These are phyloP conservation scores for Penicillium samsonianum DNA, from an alignment of 495 filamentous ascomycete genomes.

Conservation along the genomic window DNA sequence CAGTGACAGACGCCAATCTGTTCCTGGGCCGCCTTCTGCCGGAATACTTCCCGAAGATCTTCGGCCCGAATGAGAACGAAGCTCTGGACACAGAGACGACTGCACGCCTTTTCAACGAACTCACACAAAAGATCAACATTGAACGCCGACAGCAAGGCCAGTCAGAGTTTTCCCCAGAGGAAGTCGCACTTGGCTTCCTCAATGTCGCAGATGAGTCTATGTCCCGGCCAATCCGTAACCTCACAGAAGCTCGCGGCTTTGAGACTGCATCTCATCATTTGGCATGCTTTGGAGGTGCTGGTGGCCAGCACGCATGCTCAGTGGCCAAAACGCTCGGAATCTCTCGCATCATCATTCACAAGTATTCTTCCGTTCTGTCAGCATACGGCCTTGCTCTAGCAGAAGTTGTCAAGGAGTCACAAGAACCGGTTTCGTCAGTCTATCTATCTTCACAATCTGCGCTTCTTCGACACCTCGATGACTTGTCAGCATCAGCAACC, in stretches of 20 bases:
- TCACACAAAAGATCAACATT: conserved; percentile 76
- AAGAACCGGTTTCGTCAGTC: conserved; percentile 47
- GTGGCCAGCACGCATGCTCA: conserved; percentile 56
- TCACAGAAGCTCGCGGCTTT: conserved; percentile 54
- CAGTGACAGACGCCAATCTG: conserved; percentile 92
- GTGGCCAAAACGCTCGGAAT: conserved; percentile 55
- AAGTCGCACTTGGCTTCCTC: conserved; percentile 71
- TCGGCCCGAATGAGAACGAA: conserved; percentile 88
- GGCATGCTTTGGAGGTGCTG: conserved; percentile 57
- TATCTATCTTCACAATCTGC: conserved; percentile 37
- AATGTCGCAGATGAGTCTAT: conserved; percentile 58
- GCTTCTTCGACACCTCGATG: conserved; percentile 37
- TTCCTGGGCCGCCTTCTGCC: conserved; percentile 85
- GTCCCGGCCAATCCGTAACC: conserved; percentile 55
- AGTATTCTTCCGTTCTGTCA: conserved; percentile 53
- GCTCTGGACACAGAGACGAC: conserved; percentile 79
- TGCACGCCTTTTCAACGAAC: conserved; percentile 70
- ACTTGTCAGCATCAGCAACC: conserved; percentile 35
- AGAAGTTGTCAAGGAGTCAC: conserved; percentile 54
- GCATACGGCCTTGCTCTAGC: conserved; percentile 57
- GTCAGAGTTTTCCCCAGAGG: conserved; percentile 77
- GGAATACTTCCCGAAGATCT: conserved; percentile 97
- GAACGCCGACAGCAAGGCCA: conserved; percentile 54
- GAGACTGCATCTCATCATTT: conserved; percentile 53
- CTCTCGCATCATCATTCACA: conserved; percentile 55